A percentile compares a stretch with the other conserved stretches of the same genome.
Conservation (phyloP, 176 grass and related monocot genomes). For the Elaeis guineensis region DNA sequence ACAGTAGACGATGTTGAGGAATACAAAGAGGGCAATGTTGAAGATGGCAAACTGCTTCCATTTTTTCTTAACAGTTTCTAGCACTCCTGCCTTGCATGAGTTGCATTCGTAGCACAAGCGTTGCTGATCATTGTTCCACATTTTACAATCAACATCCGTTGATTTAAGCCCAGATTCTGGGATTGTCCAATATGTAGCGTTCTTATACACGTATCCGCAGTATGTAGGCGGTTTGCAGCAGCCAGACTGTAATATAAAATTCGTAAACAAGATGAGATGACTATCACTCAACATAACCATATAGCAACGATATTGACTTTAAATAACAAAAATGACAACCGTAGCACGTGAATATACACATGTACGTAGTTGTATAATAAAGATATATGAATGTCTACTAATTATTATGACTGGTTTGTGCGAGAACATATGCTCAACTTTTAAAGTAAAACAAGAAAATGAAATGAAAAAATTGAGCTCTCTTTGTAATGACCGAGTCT, state of each 20-base stretch:
- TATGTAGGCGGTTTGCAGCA: conserved; percentile 81
- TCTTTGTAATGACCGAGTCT: too few species aligned
- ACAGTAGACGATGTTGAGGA: conserved; percentile 49
- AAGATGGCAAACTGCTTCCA: conserved; percentile 43
- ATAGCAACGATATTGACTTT: background rate
- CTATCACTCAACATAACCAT: background rate
- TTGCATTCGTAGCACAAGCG: conserved; percentile 57
- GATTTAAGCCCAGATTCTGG: conserved; percentile 20
- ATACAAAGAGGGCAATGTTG: conserved; percentile 35
- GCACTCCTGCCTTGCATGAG: conserved; percentile 53
- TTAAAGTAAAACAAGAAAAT: too few species aligned
- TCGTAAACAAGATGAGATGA: background rate
- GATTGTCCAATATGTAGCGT: conserved; percentile 40
- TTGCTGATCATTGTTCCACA: conserved; percentile 47
- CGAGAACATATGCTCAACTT: too few species aligned
- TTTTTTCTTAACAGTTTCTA: conserved; percentile 41
- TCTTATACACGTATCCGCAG: conserved; percentile 42
- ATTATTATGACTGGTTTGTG: too few species aligned
- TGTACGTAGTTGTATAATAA: too few species aligned
- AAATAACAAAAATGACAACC: too few species aligned
- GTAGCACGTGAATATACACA: too few species aligned
- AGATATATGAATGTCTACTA: too few species aligned
- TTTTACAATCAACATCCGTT: conserved; percentile 39
- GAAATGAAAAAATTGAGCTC: too few species aligned
- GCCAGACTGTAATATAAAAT: conserved; percentile 33